phyloP scores from a whole-genome alignment of 2,329 filamentous ascomycete genomes.

The Drechslera avenae region DNA sequence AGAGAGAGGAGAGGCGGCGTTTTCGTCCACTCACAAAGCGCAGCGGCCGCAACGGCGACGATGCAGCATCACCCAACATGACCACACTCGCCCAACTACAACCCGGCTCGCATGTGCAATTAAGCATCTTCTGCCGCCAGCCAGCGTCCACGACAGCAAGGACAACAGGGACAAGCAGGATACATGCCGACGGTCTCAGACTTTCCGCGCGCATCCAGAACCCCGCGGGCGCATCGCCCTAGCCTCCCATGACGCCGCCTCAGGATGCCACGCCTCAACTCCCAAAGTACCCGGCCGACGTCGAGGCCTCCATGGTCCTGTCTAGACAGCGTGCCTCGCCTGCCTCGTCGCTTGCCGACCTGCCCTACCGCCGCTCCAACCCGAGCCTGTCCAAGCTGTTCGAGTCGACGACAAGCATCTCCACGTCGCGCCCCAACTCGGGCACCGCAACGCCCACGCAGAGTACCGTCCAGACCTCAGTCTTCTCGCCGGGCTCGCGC shows the following conservation, averaged over 20 bases:
- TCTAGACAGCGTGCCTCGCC: slow-evolving; percentile 65
- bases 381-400: slow-evolving; percentile 59
- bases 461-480: slow-evolving; percentile 44
- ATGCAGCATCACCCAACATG: slow-evolving; percentile 20
- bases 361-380: slow-evolving; percentile 61
- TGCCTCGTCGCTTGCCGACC: slow-evolving; percentile 64
- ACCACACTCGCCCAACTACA: slow-evolving; percentile 25
- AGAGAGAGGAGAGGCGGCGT: slow-evolving; percentile 37
- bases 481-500: slow-evolving; percentile 52
- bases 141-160: slow-evolving; percentile 1
- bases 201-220: slow-evolving; percentile 34
- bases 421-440: slow-evolving; percentile 49
- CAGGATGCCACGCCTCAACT: slow-evolving; percentile 47
- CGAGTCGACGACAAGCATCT: slow-evolving; percentile 55
- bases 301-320: slow-evolving; percentile 64
- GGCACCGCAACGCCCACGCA: slow-evolving; percentile 52
- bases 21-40: slow-evolving; percentile 40
- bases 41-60: slow-evolving; percentile 37
- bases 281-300: slow-evolving; percentile 59
- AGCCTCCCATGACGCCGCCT: slow-evolving; percentile 49
- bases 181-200: slow-evolving; percentile 43
- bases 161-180: slow-evolving; percentile 17
- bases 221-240: slow-evolving; percentile 45
- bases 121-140: slow-evolving; percentile 7
- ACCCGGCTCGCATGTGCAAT: slow-evolving; percentile 13